Conservation (phyloP, 192 early-diverging fungal species). For the Coemansia brasiliensis region DNA sequence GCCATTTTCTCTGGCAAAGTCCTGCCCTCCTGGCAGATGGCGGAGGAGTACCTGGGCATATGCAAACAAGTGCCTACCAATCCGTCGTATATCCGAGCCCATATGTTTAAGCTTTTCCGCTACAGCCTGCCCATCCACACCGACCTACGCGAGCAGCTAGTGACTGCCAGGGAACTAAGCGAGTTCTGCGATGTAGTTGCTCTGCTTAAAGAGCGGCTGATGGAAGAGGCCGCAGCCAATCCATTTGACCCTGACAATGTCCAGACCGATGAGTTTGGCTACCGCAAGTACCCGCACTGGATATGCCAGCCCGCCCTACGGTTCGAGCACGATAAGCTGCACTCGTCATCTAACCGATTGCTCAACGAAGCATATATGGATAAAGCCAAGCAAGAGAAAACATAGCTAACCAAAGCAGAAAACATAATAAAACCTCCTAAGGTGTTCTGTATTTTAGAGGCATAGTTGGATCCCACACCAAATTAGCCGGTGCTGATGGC, state of each 20-base stretch:
- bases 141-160: slow-evolving; percentile 77
- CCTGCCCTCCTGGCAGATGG: slow-evolving; percentile 73
- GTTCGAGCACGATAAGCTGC: slow-evolving; percentile 52
- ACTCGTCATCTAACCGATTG: slow-evolving; percentile 43
- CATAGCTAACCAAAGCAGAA: not conserved
- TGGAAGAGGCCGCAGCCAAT: slow-evolving; percentile 15
- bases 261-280: slow-evolving; percentile 42
- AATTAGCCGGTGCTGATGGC: slow-evolving; percentile 14
- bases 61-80: slow-evolving; percentile 66
- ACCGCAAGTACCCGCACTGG: slow-evolving; percentile 61
- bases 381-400: not conserved
- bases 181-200: slow-evolving; percentile 56
- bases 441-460: slow-evolving; percentile 37
- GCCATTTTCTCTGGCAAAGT: slow-evolving; percentile 73
- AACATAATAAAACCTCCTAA: no score
- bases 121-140: slow-evolving; percentile 72
- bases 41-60: slow-evolving; percentile 88
- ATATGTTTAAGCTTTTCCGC: slow-evolving; percentile 92
- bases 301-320: slow-evolving; percentile 63
- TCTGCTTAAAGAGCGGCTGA: slow-evolving; percentile 53
- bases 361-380: slow-evolving; percentile 36
- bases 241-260: slow-evolving; percentile 32
- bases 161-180: slow-evolving; percentile 58
- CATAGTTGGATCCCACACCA: slow-evolving; percentile 48
- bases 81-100: slow-evolving; percentile 73